Evolutionary conservation across 371 early-diverging fungal species (phyloP), one percentile per base, ranked within the genome.

Genomic region (Lichtheimia hyalospora): DNA sequence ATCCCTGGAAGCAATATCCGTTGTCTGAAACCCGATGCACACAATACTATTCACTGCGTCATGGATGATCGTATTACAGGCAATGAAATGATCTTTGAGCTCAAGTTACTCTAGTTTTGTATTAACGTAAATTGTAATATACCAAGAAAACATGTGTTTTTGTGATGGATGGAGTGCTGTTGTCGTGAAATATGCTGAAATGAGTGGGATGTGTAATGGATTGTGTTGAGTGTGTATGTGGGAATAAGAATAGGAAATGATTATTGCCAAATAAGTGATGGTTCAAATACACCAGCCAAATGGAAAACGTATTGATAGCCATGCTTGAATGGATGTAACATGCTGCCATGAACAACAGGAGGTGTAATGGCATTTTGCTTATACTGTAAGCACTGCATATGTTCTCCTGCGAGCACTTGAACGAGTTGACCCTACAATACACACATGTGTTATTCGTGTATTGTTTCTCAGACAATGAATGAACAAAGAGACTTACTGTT

Each of bases 1-100:
- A 86, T 88, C 57, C 80, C 82, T 13, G 85, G 84, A 5, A 75
- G 74, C 24, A 86, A 85, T 49, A 79, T 86, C 42, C 76, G 85
- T 16, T 86, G 84, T 55, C 71, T 87, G 41, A 71, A 74, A 27
- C 79, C 78, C 23, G 81, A 84, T 34, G 67, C 78, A 10, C 77
- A 73, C 7, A 83, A 83, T 20, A 65, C 62, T 7, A 85, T 83
- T 54, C 69, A 82, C 40, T 80, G 82, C 58, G 84, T 84, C 20
- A 82, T 81, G 80, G 83, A 74, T 42, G 78, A 77, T 53, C 66
- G 68, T 49, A 54, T 67, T 49, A 63, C 61, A 7, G 71, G 71
- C n/a, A 64, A 61, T 23, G 77, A 76, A 42, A 52, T 71, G 5
- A 62, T 76, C 10, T 76, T 73, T 62, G 71, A 76, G 24, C 61